Percentiles rank a stretch among this genome's conserved stretches.
phyloP scores from a whole-genome alignment of 1,284 basidiomycete species.

The Ceratobasidium sp. region DNA sequence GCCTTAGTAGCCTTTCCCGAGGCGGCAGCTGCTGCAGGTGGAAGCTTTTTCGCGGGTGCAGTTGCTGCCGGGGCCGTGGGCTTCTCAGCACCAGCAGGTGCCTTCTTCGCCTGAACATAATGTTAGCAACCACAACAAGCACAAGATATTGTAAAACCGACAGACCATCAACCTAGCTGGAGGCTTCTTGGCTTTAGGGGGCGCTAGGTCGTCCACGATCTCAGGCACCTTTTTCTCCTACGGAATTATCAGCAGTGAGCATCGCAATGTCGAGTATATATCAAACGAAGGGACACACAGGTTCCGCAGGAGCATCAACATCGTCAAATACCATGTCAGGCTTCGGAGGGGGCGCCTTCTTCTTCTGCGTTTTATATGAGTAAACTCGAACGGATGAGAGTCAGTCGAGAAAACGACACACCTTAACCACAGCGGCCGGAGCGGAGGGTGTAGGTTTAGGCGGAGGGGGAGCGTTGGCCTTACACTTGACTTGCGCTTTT shows the following conservation, averaged over 20 bases:
- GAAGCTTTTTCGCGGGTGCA: conserved; percentile 64
- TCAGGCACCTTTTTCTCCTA: conserved; percentile 20
- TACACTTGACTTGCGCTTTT: conserved; percentile 89
- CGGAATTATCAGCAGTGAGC: not conserved
- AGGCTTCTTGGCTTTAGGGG: conserved; percentile 50
- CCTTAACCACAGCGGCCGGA: conserved; percentile 60
- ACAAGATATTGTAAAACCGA: not conserved
- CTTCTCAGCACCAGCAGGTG: conserved; percentile 58
- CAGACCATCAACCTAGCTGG: conserved; percentile 53
- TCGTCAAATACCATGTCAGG: conserved; percentile 43
- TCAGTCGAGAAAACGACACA: not conserved
- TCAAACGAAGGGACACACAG: not conserved
- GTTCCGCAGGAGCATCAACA: conserved; percentile 6
- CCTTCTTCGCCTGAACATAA: conserved; percentile 66
- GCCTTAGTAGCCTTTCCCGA: conserved; percentile 68
- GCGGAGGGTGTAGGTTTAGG: conserved; percentile 62
- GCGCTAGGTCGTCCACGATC: conserved; percentile 46
- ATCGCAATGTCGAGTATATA: not conserved
- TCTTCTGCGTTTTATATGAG: conserved; percentile 52
- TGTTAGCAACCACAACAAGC: not conserved
- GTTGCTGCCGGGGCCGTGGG: conserved; percentile 55
- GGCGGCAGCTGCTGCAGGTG: conserved; percentile 59
- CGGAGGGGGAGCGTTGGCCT: conserved; percentile 69
- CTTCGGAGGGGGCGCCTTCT: conserved; percentile 46
- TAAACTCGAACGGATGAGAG: not conserved